A percentile compares a stretch with the other conserved stretches of the same genome.
These are phyloP conservation scores for Hansenula sp. DNA, from an alignment of 1,139 yeast species.

Conservation along the genomic window DNA sequence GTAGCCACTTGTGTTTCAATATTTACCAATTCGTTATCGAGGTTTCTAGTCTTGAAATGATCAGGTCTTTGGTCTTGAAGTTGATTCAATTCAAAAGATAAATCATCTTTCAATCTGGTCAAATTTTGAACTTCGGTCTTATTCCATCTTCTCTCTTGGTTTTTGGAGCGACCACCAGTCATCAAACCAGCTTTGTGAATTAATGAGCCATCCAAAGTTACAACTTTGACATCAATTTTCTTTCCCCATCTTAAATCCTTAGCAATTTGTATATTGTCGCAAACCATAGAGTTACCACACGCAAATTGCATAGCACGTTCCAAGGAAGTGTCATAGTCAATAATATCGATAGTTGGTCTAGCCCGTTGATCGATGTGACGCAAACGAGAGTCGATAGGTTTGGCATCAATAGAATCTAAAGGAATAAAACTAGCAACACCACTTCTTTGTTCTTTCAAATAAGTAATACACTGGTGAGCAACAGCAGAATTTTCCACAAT, in stretches of 20 bases:
- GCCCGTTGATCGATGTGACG: conserved; percentile 55
- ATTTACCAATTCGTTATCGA: conserved; percentile 53
- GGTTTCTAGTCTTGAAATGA: conserved; percentile 53
- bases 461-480: conserved; percentile 81
- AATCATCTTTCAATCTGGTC: conserved; percentile 56
- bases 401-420: conserved; percentile 68
- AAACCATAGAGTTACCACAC: conserved; percentile 79
- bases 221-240: conserved; percentile 61
- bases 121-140: conserved; percentile 64
- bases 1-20: conserved; percentile 48
- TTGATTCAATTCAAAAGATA: conserved; percentile 49
- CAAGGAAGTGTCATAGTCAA: conserved; percentile 62
- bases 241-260: conserved; percentile 68
- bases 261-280: conserved; percentile 68
- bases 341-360: conserved; percentile 68
- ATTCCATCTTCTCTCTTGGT: conserved; percentile 58
- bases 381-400: conserved; percentile 50
- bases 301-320: conserved; percentile 81
- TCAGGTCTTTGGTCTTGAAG: conserved; percentile 48
- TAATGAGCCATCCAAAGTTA: conserved; percentile 79
- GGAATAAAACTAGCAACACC: conserved; percentile 91
- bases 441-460: conserved; percentile 78
- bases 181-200: conserved; percentile 84
- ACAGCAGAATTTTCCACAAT: conserved; percentile 73
- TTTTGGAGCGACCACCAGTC: conserved; percentile 76